Percentiles rank a stretch among this genome's conserved stretches.
Conservation (phyloP, 306 rosid species). For the Inga oerstediana region DNA sequence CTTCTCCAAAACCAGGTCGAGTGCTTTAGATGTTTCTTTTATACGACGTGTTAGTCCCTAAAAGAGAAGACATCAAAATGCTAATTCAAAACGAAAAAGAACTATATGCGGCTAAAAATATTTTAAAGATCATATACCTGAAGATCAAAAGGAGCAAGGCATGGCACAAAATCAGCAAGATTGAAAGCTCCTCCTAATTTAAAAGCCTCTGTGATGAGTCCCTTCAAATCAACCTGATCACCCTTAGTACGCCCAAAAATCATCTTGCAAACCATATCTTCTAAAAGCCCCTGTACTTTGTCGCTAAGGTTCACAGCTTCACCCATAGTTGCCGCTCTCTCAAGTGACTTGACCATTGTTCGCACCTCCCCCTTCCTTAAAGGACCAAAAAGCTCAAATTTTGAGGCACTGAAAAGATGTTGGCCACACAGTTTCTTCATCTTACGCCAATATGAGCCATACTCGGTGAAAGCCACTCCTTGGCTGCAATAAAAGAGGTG, state of each 20-base stretch:
- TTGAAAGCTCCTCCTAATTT: slow-evolving; percentile 6
- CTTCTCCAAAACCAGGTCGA: neutral
- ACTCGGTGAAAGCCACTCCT: slow-evolving; percentile 25
- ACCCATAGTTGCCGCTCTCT: neutral
- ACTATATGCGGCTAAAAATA: too few relatives aligned
- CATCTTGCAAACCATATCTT: neutral
- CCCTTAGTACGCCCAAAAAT: slow-evolving; percentile 1
- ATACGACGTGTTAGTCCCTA: neutral
- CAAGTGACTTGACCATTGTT: neutral
- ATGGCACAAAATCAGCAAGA: slow-evolving; percentile 39
- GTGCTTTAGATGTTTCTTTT: neutral
- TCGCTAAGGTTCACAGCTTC: slow-evolving; percentile 23
- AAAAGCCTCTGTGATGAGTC: neutral
- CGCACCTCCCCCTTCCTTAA: slow-evolving; percentile 23
- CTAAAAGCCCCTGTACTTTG: neutral
- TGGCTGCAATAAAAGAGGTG: slow-evolving; percentile 30
- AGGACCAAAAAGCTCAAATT: slow-evolving; percentile 26
- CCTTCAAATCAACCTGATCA: slow-evolving; percentile 32
- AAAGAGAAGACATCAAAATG: too few relatives aligned
- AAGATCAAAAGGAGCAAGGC: slow-evolving; percentile 32
- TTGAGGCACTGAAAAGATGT: slow-evolving; percentile 33
- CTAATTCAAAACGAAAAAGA: neutral
- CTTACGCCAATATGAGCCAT: slow-evolving; percentile 43
- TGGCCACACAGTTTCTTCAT: slow-evolving; percentile 35
- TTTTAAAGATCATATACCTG: slow-evolving; percentile 26